phyloP scores from a whole-genome alignment of 805 yeast species.

The Starmerella davenportii region DNA sequence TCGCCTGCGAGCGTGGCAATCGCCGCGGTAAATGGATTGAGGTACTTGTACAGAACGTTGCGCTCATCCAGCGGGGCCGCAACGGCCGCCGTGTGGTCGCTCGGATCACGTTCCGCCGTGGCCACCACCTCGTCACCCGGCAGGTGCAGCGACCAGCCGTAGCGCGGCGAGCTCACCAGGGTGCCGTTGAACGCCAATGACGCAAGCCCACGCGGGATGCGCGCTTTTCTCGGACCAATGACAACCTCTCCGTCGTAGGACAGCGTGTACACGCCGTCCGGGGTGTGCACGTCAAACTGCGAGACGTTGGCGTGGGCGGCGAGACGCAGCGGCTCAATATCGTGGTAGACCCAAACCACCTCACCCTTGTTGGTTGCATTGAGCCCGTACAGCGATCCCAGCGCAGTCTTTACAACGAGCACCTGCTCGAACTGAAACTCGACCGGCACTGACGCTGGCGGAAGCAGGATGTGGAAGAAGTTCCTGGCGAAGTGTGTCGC shows the following conservation, averaged over 20 bases:
- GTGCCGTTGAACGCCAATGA: conserved; percentile 1
- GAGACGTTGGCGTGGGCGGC: conserved; percentile 5
- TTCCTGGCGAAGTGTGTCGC: not conserved
- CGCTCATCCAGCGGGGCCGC: conserved; percentile 42
- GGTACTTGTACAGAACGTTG: conserved; percentile 63
- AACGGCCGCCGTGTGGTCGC: conserved; percentile 33
- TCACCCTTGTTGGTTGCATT: conserved; percentile 18
- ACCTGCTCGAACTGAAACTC: conserved; percentile 23
- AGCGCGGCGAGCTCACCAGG: not conserved
- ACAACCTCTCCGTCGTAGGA: conserved; percentile 11
- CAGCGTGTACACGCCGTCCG: conserved; percentile 13
- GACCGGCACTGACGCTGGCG: conserved; percentile 6
- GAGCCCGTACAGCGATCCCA: conserved; percentile 20
- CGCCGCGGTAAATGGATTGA: conserved; percentile 49
- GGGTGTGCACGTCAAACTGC: conserved; percentile 18
- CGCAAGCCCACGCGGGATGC: too few relatives aligned
- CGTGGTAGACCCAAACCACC: conserved; percentile 16
- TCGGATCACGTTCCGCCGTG: conserved; percentile 26
- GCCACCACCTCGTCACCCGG: conserved; percentile 23
- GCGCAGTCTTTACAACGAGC: conserved; percentile 19
- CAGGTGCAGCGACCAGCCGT: conserved; percentile 6
- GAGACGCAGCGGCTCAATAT: conserved; percentile 9
- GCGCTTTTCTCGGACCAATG: too few relatives aligned
- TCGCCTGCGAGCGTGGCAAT: conserved; percentile 28
- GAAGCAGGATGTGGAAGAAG: not conserved